Evolutionary conservation across 164 flowering plant genomes (phyloP), one percentile per base, ranked within the genome.

Genomic region (Aristolochia californica): DNA sequence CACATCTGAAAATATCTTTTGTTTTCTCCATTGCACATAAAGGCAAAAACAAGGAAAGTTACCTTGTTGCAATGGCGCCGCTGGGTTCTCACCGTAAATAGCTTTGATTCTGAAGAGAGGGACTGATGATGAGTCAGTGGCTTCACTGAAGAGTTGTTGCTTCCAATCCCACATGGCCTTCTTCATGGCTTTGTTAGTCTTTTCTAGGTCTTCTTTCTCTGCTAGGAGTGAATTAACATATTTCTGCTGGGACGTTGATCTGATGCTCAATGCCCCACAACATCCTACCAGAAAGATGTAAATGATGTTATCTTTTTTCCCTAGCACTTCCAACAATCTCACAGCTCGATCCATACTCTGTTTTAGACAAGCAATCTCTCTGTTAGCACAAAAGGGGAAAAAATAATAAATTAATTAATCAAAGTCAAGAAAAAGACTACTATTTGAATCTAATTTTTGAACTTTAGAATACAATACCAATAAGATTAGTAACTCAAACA

Each of bases 101-200:
- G 78, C 62, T 63, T 77, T 75, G 62, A 85, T 73, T 18, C 59
- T 68, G 45, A 77, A 55, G 34, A 85, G 81, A 38, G 88, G 74
- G 18, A 85, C 73, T 0, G 73, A 55, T 30, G 75, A 66, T 22
- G 77, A 48, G 17, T 70, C 18, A 4, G 69, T 17, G 52, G 91
- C 82, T 52, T 84, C 87, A 14, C 76, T 72, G 65, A 61, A 83
- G 55, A 91, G 87, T 62, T 77, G 78, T 54, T 91, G 94, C 66
- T 85, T 91, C 89, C 85, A 85, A 25, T 81, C 80, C 91, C 91
- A 91, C 55, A 84, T 70, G 49, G 81, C 52, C 49, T 68, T 74
- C 72, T 75, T 87, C 60, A 81, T 55, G 30, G 78, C 61, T 62
- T 87, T 87, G 69, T 91, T 91, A 51, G 79, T 43, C n/a, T 68